Evolutionary conservation across 2,329 filamentous ascomycete genomes (phyloP), one percentile per base, ranked within the genome.

Genomic region (Myriosclerotinia duriaeana): DNA sequence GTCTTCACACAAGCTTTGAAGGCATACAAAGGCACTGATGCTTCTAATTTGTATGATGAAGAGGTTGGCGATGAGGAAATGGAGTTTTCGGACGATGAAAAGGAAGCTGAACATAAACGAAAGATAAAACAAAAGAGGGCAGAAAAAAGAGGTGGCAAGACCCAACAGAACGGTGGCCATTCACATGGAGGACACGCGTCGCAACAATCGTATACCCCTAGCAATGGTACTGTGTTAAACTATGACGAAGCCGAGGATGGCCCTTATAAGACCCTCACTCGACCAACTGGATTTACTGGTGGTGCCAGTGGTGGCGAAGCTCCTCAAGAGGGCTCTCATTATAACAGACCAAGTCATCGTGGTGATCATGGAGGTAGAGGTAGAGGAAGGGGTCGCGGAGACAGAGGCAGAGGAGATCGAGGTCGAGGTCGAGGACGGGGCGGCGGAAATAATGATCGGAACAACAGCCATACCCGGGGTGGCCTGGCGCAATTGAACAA

Each of bases 41-140:
- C 95, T 11, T 96, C 92, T 62, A 98, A 98, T 76, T 84, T 97
- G 65, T 90, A 97, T 77, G 95, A 98, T 72, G 95, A 99, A 77
- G 94, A 98, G 79, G 85, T 93, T 9, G 87, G 80, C 20, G 89
- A 90, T 42, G 91, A 96, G 48, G 94, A 98, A 76, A 85, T 92
- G 72, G 95, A 98, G 76, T 98, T 98, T 77, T 97, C 94, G 0
- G 95, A 99, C 72, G 95, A 99, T 74, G 95, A 99, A 78, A 90
- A 91, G 72, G 95, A 99, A 78, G 89, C 90, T 9, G 91, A 93
- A 72, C 87, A 92, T 76, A 96, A 90, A 79, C 81, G 85, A 66
- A 83, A 84, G 68, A 73, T 87, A 63, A 93, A 93, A 78, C 84
- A 87, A 69, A 89, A 89, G 79, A 87, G 84, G 72, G 80, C 82